A percentile compares a stretch with the other conserved stretches of the same genome.
phyloP scores from a whole-genome alignment of 495 filamentous ascomycete species.

The Diplogelasinospora grovesii region DNA sequence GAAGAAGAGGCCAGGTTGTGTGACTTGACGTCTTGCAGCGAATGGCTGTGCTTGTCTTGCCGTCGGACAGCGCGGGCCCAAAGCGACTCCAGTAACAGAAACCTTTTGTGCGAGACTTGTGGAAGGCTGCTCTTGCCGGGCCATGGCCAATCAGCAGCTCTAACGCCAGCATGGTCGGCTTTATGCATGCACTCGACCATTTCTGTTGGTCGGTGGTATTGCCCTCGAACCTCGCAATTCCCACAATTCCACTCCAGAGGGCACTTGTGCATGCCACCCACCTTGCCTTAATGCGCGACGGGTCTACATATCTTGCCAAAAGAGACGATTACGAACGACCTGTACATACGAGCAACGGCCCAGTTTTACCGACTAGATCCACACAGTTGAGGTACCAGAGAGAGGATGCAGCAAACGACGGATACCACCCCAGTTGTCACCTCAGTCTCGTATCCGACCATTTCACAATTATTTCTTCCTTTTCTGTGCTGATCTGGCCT shows the following conservation, averaged over 20 bases:
- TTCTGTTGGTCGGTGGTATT: conserved; percentile 17
- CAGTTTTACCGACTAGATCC: too few relatives aligned
- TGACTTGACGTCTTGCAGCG: conserved; percentile 22
- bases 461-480: too few relatives aligned
- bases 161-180: conserved; percentile 16
- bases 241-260: neutral
- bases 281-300: conserved; percentile 10
- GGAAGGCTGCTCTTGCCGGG: conserved; percentile 18
- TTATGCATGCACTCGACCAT: conserved; percentile 23
- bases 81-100: conserved; percentile 10
- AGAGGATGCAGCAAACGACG: too few relatives aligned
- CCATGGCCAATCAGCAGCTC: conserved; percentile 21
- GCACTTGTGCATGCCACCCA: conserved; percentile 9
- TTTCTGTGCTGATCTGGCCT: too few relatives aligned
- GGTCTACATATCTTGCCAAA: conserved; percentile 10
- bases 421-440: too few relatives aligned
- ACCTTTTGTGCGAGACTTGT: conserved; percentile 21
- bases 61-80: conserved; percentile 20
- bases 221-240: conserved; percentile 6
- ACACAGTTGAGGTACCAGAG: too few relatives aligned
- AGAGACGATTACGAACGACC: conserved; percentile 11
- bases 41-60: conserved; percentile 26
- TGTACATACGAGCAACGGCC: conserved; percentile 7
- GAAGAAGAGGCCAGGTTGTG: conserved; percentile 8
- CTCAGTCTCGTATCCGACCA: too few relatives aligned